These are phyloP conservation scores for Populus euphratica DNA, from an alignment of 345 rosid genomes.

Conservation along the genomic window DNA sequence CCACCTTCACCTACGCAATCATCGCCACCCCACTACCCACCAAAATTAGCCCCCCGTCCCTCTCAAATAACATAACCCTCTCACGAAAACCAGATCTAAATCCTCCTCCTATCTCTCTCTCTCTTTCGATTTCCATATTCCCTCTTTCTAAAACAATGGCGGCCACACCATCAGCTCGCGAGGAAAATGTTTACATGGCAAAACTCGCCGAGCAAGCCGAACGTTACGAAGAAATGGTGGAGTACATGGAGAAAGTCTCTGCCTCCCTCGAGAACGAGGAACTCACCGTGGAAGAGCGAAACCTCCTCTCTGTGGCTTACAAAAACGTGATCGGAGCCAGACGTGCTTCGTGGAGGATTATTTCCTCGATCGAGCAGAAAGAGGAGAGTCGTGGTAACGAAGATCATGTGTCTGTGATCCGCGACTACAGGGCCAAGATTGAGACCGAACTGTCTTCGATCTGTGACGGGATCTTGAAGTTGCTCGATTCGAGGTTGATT, in stretches of 20 bases:
- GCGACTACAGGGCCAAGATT: constrained; percentile 77
- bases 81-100: constrained; percentile 15
- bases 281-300: constrained; percentile 79
- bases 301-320: constrained; percentile 94
- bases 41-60: constrained; percentile 23
- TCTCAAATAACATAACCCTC: neutral
- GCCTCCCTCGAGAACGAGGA: constrained; percentile 53
- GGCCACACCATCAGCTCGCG: constrained; percentile 47
- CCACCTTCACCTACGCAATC: constrained; percentile 45
- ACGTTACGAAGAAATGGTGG: constrained; percentile 95
- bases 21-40: constrained; percentile 36
- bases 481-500: constrained; percentile 66
- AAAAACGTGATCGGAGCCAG: constrained; percentile 96
- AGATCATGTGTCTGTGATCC: constrained; percentile 71
- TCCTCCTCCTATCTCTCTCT: neutral
- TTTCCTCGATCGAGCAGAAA: constrained; percentile 86
- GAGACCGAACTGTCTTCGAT: constrained; percentile 71
- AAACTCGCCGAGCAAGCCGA: constrained; percentile 95
- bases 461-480: constrained; percentile 78
- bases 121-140: neutral
- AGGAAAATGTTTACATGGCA: constrained; percentile 83
- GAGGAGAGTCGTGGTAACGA: constrained; percentile 94
- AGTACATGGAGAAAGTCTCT: constrained; percentile 84
- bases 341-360: constrained; percentile 87
- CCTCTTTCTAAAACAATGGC: constrained; percentile 33